These are phyloP conservation scores for Malus fusca DNA, from an alignment of 306 rosid genomes.

Conservation along the genomic window DNA sequence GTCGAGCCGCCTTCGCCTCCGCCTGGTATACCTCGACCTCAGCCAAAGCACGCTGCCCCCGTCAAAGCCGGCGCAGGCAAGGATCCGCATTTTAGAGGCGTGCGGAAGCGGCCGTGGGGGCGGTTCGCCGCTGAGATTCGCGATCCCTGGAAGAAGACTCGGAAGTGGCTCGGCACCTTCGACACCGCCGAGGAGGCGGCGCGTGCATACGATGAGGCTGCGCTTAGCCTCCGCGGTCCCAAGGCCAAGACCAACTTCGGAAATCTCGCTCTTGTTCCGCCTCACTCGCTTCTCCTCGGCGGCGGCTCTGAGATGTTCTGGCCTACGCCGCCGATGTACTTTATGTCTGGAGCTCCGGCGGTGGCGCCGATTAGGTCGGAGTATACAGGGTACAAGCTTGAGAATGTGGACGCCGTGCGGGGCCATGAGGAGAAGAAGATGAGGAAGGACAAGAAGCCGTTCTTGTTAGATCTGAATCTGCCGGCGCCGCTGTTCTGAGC, in stretches of 20 bases:
- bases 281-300: neutral
- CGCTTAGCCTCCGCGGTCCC: constrained; percentile 48
- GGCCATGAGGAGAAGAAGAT: constrained; percentile 23
- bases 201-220: constrained; percentile 59
- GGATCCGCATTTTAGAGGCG: constrained; percentile 48
- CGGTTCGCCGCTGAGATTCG: constrained; percentile 69
- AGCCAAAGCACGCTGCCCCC: neutral
- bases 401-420: constrained; percentile 37
- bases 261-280: neutral
- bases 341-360: neutral
- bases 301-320: constrained; percentile 14
- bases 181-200: constrained; percentile 74
- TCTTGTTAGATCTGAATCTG: constrained; percentile 49
- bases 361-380: constrained; percentile 37
- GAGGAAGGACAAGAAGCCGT: constrained; percentile 34
- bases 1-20: constrained; percentile 5
- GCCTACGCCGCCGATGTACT: constrained; percentile 20
- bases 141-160: constrained; percentile 55
- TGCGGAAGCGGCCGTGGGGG: constrained; percentile 68
- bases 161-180: constrained; percentile 71
- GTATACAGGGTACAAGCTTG: constrained; percentile 48
- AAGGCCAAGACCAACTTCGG: constrained; percentile 63
- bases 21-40: neutral
- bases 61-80: neutral
- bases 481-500: constrained; percentile 52